Percentiles rank a stretch among this genome's conserved stretches.
phyloP scores from a whole-genome alignment of 2,329 filamentous ascomycete genomes.

The Fusarium guadeloupense region DNA sequence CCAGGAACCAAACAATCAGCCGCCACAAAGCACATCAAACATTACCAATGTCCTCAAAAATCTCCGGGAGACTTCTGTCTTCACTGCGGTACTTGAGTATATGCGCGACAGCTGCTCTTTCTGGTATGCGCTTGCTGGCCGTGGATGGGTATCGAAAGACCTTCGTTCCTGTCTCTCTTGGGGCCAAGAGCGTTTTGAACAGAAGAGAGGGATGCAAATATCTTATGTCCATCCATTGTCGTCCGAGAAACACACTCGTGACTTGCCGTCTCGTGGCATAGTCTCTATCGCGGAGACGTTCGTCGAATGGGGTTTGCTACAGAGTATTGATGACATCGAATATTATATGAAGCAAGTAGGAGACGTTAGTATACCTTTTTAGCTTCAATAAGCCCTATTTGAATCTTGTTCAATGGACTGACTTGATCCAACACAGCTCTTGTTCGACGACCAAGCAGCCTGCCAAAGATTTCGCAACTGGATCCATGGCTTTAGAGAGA shows the following conservation, averaged over 20 bases:
- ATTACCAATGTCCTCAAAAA: accelerated
- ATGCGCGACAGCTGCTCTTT: not conserved
- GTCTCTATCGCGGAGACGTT: slow-evolving; percentile 8
- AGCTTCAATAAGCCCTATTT: too few relatives aligned
- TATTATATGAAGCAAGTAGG: slow-evolving; percentile 15
- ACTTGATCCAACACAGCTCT: not conserved
- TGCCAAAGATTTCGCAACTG: not conserved
- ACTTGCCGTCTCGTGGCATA: slow-evolving; percentile 1
- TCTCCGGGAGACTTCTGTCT: not conserved
- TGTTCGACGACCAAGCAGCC: not conserved
- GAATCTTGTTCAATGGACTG: not conserved
- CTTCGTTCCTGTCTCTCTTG: not conserved
- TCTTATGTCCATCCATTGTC: not conserved
- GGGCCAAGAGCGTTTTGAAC: not conserved
- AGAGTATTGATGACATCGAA: slow-evolving; percentile 8
- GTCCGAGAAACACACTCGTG: accelerated
- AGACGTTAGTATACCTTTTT: slow-evolving; percentile 1
- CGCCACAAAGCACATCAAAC: accelerated
- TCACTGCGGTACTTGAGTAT: not conserved
- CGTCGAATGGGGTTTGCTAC: slow-evolving; percentile 21
- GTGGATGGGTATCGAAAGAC: not conserved
- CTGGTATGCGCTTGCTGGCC: not conserved
- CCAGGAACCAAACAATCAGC: accelerated
- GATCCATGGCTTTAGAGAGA: not conserved
- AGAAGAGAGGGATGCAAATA: not conserved